Evolutionary conservation across 306 rosid species (phyloP).

Genomic region (cucumber (Cucumis sativus)): Cucumber_9930_V3 NC_026660.2:30709001-30709500

Average conservation of each 20-base stretch:
- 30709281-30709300: neutral
- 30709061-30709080: neutral
- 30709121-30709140: neutral
- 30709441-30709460: neutral
- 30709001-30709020: neutral
- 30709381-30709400: neutral
- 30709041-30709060: neutral
- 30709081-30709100: neutral
- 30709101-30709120: neutral
- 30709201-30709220: neutral
- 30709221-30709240: conserved; percentile 1
- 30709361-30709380: neutral
- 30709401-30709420: neutral
- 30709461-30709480: neutral
- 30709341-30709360: neutral
- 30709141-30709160: conserved; percentile 3
- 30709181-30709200: conserved; percentile 4
- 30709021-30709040: neutral
- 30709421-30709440: neutral
- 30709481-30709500: neutral
- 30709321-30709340: too few species aligned
- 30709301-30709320: neutral
- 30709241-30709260: neutral
- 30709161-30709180: neutral
- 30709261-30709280: neutral